Evolutionary conservation across 192 early-diverging fungal species (phyloP), one percentile per base, ranked within the genome.

Genomic region (Umbelopsis vinacea): DNA sequence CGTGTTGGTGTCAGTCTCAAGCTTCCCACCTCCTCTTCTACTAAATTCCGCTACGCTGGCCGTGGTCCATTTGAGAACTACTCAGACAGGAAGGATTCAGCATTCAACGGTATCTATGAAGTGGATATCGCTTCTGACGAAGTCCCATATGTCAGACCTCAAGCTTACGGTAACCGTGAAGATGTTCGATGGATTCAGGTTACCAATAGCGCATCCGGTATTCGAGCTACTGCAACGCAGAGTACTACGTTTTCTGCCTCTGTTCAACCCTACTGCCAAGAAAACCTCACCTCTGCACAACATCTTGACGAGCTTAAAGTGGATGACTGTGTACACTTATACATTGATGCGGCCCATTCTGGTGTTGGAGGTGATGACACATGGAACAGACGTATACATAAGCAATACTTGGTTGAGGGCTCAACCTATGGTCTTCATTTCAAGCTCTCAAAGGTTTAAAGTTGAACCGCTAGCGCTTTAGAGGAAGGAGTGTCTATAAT

Each of bases 11-110:
- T 70, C 1, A 52, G 69, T 8, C 17, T 70, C 8, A 70, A 46
- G 23, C 21, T 52, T 10, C 69, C 69, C 14, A 46, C 8, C 8
- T 9, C 33, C 8, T 35, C 37, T 5, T 70, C 53, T 1, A 17
- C 48, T 14, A n/a, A 52, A 40, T 70, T 23, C 17, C 43, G 69
- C 21, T 70, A 54, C 35, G 48, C 48, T 37, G 69, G 69, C 7
- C 22, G 46, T 22, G 69, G 69, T n/a, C 69, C 69, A 19, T 54
- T 54, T 19, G 69, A 70, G 50, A 70, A 70, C 50, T 70, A 70
- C 37, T 35, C 48, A 22, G 69, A 70, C 48, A 29, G 69, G 17
- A 70, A 70, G 19, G 10, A 53, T 3, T n/a, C 50, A 37, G 69
- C 69, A n/a, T 40, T 70, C 35, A 24, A 54, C 3, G 69, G 69